Evolutionary conservation across 164 flowering plant species (phyloP), one percentile per base, ranked within the genome.

Genomic region (Sextonia rubra): DNA sequence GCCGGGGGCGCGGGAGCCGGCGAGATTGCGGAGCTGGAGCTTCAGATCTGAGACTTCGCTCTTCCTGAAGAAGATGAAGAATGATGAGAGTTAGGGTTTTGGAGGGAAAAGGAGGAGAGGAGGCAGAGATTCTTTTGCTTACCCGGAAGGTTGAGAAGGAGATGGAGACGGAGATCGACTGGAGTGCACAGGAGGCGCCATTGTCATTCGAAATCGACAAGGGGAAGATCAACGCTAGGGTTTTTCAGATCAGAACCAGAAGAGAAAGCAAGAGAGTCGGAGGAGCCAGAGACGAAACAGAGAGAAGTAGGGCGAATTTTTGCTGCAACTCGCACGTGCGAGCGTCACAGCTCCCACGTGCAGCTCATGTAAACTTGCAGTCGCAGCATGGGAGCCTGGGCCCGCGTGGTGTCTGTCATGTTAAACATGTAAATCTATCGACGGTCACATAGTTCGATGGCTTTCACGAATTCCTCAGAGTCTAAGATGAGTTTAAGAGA

Each of bases 61-160:
- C 81, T 96, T 96, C 55, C 99, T 94, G 87, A 14, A 29, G 37
- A 62, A 62, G 55, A 17, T 5, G n/a, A n/a, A 47, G n/a, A n/a
- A n/a, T n/a, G n/a, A 24, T 37, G 29, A 27, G 26, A 66, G 61
- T 58, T 56, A n/a, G 58, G 44, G 69, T 27, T 72, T 61, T 32
- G 72, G 56, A 62, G 63, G 49, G 27, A 37, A n/a, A 5, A 47
- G 5, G 9, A 26, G 62, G 18, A 62, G 29, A 47, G 2, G 61
- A 20, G 23, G 63, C 23, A 8, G 47, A 58, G 55, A 25, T 20
- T 0, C 14, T 11, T 0, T 52, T 11, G 71, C 76, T 74, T 86
- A 92, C 97, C 99, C 97, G 24, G 98, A 92, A 2, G 99, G 97
- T 67, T 94, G 98, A 73, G 98, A 91, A 55, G 97, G 93, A 4